These are phyloP conservation scores for Candida rishiriensis DNA, from an alignment of 805 yeast genomes.

Conservation along the genomic window DNA sequence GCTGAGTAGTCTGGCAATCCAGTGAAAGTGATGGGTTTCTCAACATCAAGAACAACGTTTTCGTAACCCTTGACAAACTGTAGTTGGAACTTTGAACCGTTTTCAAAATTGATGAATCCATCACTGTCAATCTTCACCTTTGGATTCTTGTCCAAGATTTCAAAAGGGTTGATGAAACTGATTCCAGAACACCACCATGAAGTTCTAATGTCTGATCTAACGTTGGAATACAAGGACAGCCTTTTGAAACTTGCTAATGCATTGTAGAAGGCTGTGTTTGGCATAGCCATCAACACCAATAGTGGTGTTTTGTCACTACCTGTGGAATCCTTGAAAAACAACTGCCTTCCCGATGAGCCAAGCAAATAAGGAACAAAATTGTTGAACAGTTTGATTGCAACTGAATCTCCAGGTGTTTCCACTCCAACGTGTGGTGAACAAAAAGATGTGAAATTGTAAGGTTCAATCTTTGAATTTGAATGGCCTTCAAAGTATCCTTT, in stretches of 20 bases:
- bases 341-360: conserved; percentile 70
- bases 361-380: conserved; percentile 57
- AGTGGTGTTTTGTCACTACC: conserved; percentile 38
- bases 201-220: conserved; percentile 75
- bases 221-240: conserved; percentile 64
- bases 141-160: conserved; percentile 29
- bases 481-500: conserved; percentile 43
- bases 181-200: conserved; percentile 82
- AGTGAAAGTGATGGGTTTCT: conserved; percentile 36
- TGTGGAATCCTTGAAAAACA: conserved; percentile 53
- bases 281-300: conserved; percentile 60
- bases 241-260: conserved; percentile 51
- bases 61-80: conserved; percentile 47
- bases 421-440: conserved; percentile 70
- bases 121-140: conserved; percentile 33
- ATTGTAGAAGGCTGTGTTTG: conserved; percentile 52
- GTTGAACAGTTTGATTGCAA: conserved; percentile 54
- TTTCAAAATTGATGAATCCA: conserved; percentile 39
- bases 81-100: conserved; percentile 34
- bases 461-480: conserved; percentile 34
- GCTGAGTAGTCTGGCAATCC: conserved; percentile 17
- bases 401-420: conserved; percentile 52
- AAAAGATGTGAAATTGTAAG: conserved; percentile 58
- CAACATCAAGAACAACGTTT: conserved; percentile 52
- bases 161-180: conserved; percentile 56